Base-by-base conservation (phyloP, 495 filamentous ascomycete genomes). In the Aspergillus nanangensis region DNA sequence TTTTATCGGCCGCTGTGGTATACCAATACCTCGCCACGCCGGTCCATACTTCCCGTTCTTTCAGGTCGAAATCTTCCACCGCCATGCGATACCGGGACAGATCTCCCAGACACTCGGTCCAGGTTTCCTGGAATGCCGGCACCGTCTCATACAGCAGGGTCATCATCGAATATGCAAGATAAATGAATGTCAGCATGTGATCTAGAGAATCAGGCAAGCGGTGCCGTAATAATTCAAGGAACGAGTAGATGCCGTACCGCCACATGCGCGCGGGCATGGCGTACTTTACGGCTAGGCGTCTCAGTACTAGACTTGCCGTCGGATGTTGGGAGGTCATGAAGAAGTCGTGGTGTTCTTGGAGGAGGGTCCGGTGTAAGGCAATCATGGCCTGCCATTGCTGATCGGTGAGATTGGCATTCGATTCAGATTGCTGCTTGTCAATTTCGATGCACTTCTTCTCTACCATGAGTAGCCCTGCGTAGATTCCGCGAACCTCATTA, bases 101-200 rank as follows among this genome's bases (percentile, higher is more conserved):
- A 60, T 93, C 88, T 0, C 89, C 89, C 0, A 96, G 70, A 53
- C 88, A 95, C 51, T 96, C 90, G 19, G 95, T 86, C 90, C 91
- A 96, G 0, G 86, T 94, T 37, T 90, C 86, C 48, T 85, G 77
- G 54, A 91, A 95, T 0, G 75, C 66, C 3, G 83, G 76, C 0
- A 90, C 84, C 0, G 84, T 90, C 57, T 92, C 88, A 43, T 85
- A 76, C 0, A 93, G 67, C 3, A 93, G 61, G 0, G 85, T 82
- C 75, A 92, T 83, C 79, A 88, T 87, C 14, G 83, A 82, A 53
- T 92, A 92, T 0, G 88, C 86, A 19, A 89, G 60, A 47, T 88
- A 87, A 31, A 94, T 87, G 53, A 89, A 95, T 0, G 81, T 75
- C 0, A 91, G 69, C 86, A 92, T 91, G 51, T 87, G 81, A 34